Evolutionary conservation across 2,329 filamentous ascomycete genomes (phyloP).

Genomic region (Coniochaeta pulveracea): DNA sequence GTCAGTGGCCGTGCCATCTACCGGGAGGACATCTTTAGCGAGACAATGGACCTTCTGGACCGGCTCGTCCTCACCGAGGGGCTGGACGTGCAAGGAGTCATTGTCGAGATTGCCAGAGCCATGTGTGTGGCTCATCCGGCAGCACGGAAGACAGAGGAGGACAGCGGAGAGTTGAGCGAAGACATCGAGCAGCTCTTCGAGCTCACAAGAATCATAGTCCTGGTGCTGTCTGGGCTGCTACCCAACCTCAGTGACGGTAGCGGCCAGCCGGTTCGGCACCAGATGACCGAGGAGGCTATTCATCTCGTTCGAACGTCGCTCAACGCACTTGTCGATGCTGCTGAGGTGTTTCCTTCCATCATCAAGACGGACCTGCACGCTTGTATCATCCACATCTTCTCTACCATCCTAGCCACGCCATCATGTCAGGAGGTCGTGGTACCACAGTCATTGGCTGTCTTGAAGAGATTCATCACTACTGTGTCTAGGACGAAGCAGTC

Average conservation of each 20-base stretch:
- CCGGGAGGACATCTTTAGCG: constrained; percentile 87
- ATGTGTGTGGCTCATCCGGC: constrained; percentile 87
- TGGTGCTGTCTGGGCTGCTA: constrained; percentile 78
- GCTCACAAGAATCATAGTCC: constrained; percentile 86
- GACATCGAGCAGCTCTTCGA: constrained; percentile 98
- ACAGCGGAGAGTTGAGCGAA: constrained; percentile 76
- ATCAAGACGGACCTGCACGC: constrained; percentile 95
- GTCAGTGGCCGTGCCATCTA: constrained; percentile 97
- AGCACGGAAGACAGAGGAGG: constrained; percentile 57
- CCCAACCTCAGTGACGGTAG: constrained; percentile 66
- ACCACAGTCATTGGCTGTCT: constrained; percentile 78
- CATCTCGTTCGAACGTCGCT: constrained; percentile 69
- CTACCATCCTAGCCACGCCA: constrained; percentile 79
- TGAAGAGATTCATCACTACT: constrained; percentile 79
- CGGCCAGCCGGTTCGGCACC: constrained; percentile 56
- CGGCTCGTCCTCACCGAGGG: constrained; percentile 86
- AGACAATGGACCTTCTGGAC: constrained; percentile 93
- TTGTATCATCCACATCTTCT: constrained; percentile 94
- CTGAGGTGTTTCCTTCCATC: constrained; percentile 89
- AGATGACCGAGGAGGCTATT: constrained; percentile 79
- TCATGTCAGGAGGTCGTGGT: constrained; percentile 81
- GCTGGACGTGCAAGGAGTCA: constrained; percentile 77
- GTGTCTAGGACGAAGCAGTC: constrained; percentile 42
- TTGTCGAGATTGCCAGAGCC: constrained; percentile 86
- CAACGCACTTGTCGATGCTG: constrained; percentile 83